Base-by-base conservation (phyloP, 768 basidiomycete species). In the Lactifluus echinatus region DNA sequence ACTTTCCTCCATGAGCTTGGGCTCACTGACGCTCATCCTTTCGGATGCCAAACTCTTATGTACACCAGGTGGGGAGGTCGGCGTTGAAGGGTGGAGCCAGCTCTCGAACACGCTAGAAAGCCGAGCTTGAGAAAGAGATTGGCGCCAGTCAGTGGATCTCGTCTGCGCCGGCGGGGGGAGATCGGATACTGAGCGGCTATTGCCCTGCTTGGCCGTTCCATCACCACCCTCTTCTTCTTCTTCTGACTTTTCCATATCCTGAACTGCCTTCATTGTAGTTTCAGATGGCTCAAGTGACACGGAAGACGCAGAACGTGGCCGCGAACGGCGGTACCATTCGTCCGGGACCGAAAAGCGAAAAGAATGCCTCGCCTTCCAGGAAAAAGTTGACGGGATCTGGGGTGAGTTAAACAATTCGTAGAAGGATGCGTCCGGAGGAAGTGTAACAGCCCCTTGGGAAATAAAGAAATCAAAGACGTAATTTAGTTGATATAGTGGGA, bases 251-350 rank as follows among this genome's bases (percentile, higher is more conserved):
- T 81, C 72, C 42, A 81, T 66, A 3, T 78, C 75, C 17, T 73
- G 76, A 3, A 82, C 69, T 8, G 73, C 74, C 44, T 72, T 72
- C 44, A 82, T 70, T 0, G 80, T 80, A 24, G 74, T 70, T 29
- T 82, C 76, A 2, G 81, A 82, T 2, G 80, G 78, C 33, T 75
- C 75, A 8, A 72, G 51, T 0, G 79, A 78, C 23, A 74, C 66
- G 14, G 71, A 69, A 2, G 81, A 80, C 2, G 75, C 64, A 37
- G 70, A 73, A 0, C 80, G 79, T 7, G 82, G 77, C 59, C 79
- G 85, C 19, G 82, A 80, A 17, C 86, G 79, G 55, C 82, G 81
- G 69, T 82, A 91, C 89, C 85, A 91, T 65, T 85, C 84, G 52
- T 86, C 86, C 2, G 86, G 86, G 8, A 92, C 80, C 59, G 83